Evolutionary conservation across 1,284 basidiomycete genomes (phyloP).

Genomic region (Golubevia pallescens): DNA sequence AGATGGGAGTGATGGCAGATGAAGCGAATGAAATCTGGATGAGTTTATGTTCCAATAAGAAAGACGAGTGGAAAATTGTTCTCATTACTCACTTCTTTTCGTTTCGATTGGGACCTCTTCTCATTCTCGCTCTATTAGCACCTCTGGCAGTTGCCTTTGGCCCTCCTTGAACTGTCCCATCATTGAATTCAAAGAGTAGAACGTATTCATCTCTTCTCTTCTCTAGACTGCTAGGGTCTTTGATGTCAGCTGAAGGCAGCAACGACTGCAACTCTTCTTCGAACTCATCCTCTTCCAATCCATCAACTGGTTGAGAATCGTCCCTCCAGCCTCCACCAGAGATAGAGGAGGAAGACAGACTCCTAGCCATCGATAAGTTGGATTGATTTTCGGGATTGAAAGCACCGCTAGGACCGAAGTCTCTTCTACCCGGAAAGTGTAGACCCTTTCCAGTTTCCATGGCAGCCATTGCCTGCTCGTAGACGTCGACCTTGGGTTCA

Average conservation of each 20-base stretch:
- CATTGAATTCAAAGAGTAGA: conserved; percentile 53
- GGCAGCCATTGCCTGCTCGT: conserved; percentile 21
- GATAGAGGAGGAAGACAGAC: background rate
- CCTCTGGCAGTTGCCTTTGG: conserved; percentile 32
- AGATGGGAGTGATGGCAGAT: background rate
- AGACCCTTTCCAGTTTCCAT: conserved; percentile 12
- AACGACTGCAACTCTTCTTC: background rate
- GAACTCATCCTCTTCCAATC: background rate
- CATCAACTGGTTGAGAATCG: conserved; percentile 9
- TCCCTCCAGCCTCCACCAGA: conserved; percentile 26
- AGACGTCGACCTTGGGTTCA: conserved; percentile 26
- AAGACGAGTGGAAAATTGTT: background rate
- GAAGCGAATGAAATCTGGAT: too few relatives aligned
- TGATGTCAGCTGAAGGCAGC: conserved; percentile 8
- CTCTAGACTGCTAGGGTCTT: conserved; percentile 21
- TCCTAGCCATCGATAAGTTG: background rate
- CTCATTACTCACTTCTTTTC: background rate
- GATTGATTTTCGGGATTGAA: background rate
- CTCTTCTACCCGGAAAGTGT: background rate
- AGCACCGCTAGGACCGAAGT: background rate
- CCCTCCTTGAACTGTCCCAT: conserved; percentile 36
- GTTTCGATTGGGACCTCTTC: conserved; percentile 23
- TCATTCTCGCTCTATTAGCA: conserved; percentile 31
- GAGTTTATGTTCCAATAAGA: background rate
- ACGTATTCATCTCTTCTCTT: conserved; percentile 35